Evolutionary conservation across 306 rosid genomes (phyloP).

Genomic region (Pyrus bretschneideri): DNA sequence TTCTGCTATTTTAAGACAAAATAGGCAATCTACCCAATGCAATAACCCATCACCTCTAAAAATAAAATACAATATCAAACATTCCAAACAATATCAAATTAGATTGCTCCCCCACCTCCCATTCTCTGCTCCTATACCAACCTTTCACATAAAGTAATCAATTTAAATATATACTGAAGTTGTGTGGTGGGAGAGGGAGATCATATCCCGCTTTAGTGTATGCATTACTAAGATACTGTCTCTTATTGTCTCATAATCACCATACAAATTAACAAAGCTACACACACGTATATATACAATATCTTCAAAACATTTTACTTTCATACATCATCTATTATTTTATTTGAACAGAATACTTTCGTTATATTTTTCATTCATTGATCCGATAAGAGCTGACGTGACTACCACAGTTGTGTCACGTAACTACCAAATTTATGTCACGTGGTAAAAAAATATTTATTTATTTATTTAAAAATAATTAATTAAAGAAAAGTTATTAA

Average conservation of each 20-base stretch:
- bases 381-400: no score
- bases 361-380: no score
- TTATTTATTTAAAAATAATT: no score
- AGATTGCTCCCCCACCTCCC: not conserved
- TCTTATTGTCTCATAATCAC: conserved; percentile 36
- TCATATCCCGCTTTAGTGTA: conserved; percentile 43
- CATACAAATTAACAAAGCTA: conserved; percentile 16
- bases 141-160: conserved; percentile 2
- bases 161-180: not conserved
- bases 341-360: no score
- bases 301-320: no score
- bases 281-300: no score
- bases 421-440: no score
- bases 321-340: no score
- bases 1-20: conserved; percentile 42
- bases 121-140: conserved; percentile 18
- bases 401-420: no score
- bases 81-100: conserved; percentile 53
- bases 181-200: conserved; percentile 21
- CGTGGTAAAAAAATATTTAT: no score
- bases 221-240: conserved; percentile 40
- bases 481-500: no score
- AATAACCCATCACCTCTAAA: conserved; percentile 14
- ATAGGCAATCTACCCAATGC: conserved; percentile 33
- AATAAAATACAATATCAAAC: conserved; percentile 34